These are phyloP conservation scores for Mortierella sp. DNA, from an alignment of 371 early-diverging fungal genomes.

Conservation along the genomic window DNA sequence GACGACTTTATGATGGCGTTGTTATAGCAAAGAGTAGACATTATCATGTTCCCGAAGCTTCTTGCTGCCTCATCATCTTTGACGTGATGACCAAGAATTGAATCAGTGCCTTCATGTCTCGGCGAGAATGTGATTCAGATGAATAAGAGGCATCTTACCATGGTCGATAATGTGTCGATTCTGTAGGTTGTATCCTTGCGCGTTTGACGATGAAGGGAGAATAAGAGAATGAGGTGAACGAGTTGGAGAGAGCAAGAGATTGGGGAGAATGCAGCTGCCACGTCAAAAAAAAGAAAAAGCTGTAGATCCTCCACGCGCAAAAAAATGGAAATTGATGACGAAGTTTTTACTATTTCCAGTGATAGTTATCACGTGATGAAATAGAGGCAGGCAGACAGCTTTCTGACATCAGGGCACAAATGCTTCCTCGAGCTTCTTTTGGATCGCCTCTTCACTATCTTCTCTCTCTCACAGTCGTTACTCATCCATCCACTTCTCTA, in stretches of 20 bases:
- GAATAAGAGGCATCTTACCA: constrained; percentile 12
- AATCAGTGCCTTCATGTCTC: neutral
- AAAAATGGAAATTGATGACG: neutral
- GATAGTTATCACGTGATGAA: neutral
- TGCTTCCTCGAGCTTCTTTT: constrained; percentile 56
- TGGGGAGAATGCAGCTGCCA: constrained; percentile 14
- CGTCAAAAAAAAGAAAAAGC: constrained; percentile 4
- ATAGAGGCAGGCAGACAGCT: neutral
- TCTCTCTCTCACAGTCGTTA: neutral
- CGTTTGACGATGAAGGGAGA: neutral
- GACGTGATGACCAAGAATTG: constrained; percentile 1
- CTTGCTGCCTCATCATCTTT: neutral
- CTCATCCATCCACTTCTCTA: constrained; percentile 1
- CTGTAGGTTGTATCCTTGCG: neutral
- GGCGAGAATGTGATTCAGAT: constrained; percentile 3
- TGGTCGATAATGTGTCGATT: constrained; percentile 8
- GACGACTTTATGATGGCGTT: neutral
- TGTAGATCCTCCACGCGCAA: neutral
- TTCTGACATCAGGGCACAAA: constrained; percentile 16
- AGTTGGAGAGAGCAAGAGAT: neutral
- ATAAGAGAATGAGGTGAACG: neutral
- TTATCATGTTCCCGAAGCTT: neutral
- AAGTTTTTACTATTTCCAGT: neutral
- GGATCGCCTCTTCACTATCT: constrained; percentile 15
- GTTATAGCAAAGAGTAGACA: no score